A percentile compares a stretch with the other conserved stretches of the same genome.
Evolutionary conservation across 352 stramenopile species (phyloP).

Genomic region (Globisporangium barbulae): DNA sequence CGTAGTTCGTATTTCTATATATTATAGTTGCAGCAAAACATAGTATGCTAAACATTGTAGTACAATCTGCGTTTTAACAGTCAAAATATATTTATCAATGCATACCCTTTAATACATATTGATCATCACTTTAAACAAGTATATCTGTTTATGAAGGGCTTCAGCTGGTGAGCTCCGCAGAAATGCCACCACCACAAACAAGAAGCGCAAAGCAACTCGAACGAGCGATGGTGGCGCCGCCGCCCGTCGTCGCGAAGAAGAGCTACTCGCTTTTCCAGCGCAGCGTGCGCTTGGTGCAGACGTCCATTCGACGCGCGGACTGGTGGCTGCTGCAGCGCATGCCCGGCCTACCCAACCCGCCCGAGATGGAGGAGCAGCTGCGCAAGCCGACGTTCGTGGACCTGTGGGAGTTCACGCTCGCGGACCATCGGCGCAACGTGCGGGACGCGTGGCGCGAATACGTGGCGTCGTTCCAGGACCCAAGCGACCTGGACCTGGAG

Average conservation of each 20-base stretch:
- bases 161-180: not conserved
- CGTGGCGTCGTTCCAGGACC: slow-evolving; percentile 50
- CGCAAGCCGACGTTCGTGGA: slow-evolving; percentile 56
- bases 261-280: slow-evolving; percentile 80
- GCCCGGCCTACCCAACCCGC: slow-evolving; percentile 68
- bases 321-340: slow-evolving; percentile 54
- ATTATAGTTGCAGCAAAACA: not conserved
- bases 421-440: slow-evolving; percentile 60
- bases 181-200: slow-evolving; percentile 7
- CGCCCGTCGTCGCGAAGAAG: slow-evolving; percentile 27
- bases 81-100: not conserved
- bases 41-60: not conserved
- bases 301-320: slow-evolving; percentile 43
- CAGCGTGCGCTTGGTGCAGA: slow-evolving; percentile 67
- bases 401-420: slow-evolving; percentile 75
- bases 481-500: slow-evolving; percentile 56
- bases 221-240: slow-evolving; percentile 1
- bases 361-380: slow-evolving; percentile 44
- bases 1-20: not conserved
- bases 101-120: not conserved
- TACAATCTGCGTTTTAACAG: not conserved
- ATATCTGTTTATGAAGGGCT: not conserved
- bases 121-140: not conserved
- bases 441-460: slow-evolving; percentile 74
- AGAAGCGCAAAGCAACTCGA: not conserved